phyloP scores from a whole-genome alignment of 371 early-diverging fungal species.

The Rhizopus stolonifer region DNA sequence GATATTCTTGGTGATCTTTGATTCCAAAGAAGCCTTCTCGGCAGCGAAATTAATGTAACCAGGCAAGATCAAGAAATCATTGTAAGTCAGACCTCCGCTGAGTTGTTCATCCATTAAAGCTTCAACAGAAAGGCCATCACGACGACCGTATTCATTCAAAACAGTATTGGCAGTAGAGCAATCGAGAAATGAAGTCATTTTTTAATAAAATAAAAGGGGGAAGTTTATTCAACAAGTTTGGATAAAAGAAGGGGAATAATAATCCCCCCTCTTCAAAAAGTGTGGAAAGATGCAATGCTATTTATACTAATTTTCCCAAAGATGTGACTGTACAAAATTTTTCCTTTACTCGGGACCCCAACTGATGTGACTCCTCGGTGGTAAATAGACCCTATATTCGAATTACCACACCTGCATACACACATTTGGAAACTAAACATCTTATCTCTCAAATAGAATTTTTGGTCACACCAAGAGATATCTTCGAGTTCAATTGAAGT shows the following conservation, averaged over 20 bases:
- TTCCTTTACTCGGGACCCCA: too few relatives aligned
- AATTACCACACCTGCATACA: too few relatives aligned
- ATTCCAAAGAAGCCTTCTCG: conserved; percentile 68
- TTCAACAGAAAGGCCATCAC: conserved; percentile 79
- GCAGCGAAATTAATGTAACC: conserved; percentile 94
- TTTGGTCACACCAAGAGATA: too few relatives aligned
- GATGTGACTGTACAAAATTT: too few relatives aligned
- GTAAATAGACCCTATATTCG: too few relatives aligned
- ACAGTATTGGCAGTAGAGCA: conserved; percentile 19
- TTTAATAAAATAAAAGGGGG: too few relatives aligned
- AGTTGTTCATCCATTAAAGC: conserved; percentile 70
- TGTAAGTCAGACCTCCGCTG: conserved; percentile 92
- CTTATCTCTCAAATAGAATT: too few relatives aligned
- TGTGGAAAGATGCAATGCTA: background rate
- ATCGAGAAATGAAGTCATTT: conserved; percentile 24
- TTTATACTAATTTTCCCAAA: conserved; percentile 21
- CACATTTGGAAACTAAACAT: too few relatives aligned
- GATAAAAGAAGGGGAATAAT: conserved; percentile 14
- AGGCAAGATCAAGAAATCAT: conserved; percentile 95
- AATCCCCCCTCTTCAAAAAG: conserved; percentile 25
- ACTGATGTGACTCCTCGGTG: too few relatives aligned
- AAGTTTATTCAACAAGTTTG: too few relatives aligned
- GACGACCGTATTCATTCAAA: conserved; percentile 31
- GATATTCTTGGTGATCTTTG: conserved; percentile 83
- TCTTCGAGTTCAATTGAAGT: too few relatives aligned